A percentile compares a stretch with the other conserved stretches of the same genome.
Conservation (phyloP, 805 yeast species). For the Lipomyces yamanashiensis region DNA sequence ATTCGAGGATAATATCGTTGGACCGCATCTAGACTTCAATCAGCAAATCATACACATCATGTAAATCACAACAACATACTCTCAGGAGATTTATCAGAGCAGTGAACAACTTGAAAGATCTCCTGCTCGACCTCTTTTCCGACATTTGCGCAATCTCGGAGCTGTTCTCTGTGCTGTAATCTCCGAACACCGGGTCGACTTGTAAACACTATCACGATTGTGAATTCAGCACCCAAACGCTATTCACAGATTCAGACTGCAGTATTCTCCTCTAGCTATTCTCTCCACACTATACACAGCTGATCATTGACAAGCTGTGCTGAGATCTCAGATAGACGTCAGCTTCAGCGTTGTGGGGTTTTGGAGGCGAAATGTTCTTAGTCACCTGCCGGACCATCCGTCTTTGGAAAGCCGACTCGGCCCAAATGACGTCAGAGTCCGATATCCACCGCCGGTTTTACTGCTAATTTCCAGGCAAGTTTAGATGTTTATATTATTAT, state of each 20-base stretch:
- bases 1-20: constrained; percentile 30
- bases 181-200: no score
- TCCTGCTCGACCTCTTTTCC: constrained; percentile 5
- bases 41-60: not conserved
- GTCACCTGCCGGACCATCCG: no score
- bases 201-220: not conserved
- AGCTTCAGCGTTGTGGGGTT: no score
- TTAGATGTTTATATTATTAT: no score
- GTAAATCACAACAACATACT: constrained; percentile 8
- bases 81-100: constrained; percentile 23
- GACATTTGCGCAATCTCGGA: not conserved
- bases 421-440: no score
- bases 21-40: constrained; percentile 27
- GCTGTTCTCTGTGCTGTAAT: not conserved
- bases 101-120: constrained; percentile 25
- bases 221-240: no score
- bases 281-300: not conserved
- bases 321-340: not conserved
- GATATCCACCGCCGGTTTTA: not conserved
- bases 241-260: no score
- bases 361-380: no score
- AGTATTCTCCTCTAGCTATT: no score
- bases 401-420: no score
- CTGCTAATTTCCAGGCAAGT: not conserved
- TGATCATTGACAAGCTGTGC: not conserved